phyloP scores from a whole-genome alignment of 805 yeast genomes.

The Pichia thaimueangensis region DNA sequence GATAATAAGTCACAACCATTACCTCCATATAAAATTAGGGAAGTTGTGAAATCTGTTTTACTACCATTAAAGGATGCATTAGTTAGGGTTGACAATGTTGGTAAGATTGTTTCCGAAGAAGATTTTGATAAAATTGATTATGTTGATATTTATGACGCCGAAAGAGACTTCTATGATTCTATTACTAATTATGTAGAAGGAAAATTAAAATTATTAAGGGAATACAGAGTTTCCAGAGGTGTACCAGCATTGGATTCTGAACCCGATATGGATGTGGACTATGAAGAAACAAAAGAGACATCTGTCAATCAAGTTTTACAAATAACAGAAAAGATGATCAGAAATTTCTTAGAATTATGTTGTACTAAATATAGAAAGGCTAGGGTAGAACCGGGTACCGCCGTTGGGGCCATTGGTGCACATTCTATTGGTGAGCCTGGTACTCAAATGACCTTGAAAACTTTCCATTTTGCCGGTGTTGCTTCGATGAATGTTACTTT shows the following conservation, averaged over 20 bases:
- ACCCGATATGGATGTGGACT: conserved; percentile 27
- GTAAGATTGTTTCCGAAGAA: conserved; percentile 41
- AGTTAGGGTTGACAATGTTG: conserved; percentile 67
- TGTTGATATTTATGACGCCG: conserved; percentile 84
- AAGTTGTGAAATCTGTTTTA: conserved; percentile 49
- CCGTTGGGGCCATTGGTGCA: conserved; percentile 99
- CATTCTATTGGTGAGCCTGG: conserved; percentile 99
- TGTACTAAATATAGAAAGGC: conserved; percentile 80
- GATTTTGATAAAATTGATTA: conserved; percentile 47
- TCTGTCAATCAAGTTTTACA: conserved; percentile 61
- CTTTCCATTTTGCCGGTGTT: conserved; percentile 92
- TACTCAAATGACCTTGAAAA: conserved; percentile 91
- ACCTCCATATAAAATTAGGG: conserved; percentile 62
- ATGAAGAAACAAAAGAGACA: conserved; percentile 27
- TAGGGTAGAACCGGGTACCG: conserved; percentile 97
- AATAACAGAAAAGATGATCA: conserved; percentile 55
- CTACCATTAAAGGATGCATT: conserved; percentile 54
- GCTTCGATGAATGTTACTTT: conserved; percentile 98
- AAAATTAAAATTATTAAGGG: conserved; percentile 54
- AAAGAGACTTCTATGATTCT: conserved; percentile 75
- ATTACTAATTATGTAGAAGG: conserved; percentile 54
- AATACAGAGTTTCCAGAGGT: conserved; percentile 48
- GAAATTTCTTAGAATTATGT: conserved; percentile 67
- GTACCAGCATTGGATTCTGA: conserved; percentile 35
- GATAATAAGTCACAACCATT: conserved; percentile 47